Evolutionary conservation across 2,329 filamentous ascomycete species (phyloP), one percentile per base, ranked within the genome.

Genomic region (Cylindrodendrum hubeiense): DNA sequence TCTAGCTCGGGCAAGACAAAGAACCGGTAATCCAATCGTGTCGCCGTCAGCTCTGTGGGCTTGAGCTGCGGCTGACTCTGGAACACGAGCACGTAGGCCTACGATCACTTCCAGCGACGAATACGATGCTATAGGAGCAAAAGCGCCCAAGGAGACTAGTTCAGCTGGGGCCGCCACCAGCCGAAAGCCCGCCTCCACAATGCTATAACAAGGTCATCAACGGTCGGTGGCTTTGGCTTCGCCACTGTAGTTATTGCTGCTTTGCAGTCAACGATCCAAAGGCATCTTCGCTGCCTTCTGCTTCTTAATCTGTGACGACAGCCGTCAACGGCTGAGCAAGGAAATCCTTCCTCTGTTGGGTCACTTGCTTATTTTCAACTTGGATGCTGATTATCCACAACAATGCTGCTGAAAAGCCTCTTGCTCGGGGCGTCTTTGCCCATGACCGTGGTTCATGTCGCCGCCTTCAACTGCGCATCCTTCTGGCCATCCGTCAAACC

Each of bases 401-500:
- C 3, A 24, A 49, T 49, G 44, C 19, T 49, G 24, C n/a, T 28
- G 9, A 30, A 30, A 30, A 49, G 3, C 17, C 37, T 39, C 34
- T 13, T 43, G 7, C 21, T 30, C 37, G 34, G 22, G 6, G 13
- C 19, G 19, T 7, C 33, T 15, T n/a, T 54, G 17, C 33, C 37
- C 24, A 21, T 54, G 19, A 34, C 51, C 22, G 19, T 26, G 6
- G 51, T 39, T 26, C 51, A 54, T 7, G 24, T 19, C 17, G 17
- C 37, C 7, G 22, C 10, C 24, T 63, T 52, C 52, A 56, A 34
- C 49, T 59, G 54, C 41, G 54, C 60, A 13, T 59, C 44, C 12
- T 63, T 63, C 39, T 63, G 54, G 54, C 60, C 60, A 12, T 58
- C 53, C 19, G 22, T 54, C 49, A 39, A n/a, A 15, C 54, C 54